Conservation (phyloP, 1,139 yeast genomes). For the Blastobotrys arbuscula region DNA sequence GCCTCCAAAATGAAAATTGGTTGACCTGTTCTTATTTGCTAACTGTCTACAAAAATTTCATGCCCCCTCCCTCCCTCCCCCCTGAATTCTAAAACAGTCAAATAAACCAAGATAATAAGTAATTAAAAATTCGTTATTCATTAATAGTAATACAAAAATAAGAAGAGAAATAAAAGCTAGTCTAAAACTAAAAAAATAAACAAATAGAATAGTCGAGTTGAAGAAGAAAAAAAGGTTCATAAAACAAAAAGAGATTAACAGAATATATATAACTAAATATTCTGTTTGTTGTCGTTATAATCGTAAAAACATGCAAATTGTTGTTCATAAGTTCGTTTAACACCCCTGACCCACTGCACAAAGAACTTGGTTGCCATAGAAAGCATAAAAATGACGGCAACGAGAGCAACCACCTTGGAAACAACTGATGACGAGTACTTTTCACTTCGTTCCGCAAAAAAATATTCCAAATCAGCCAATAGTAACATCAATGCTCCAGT, state of each 20-base stretch:
- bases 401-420: slow-evolving; percentile 1
- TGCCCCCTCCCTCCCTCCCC: no score
- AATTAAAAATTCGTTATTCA: no score
- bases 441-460: slow-evolving; percentile 7
- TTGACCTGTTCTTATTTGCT: no score
- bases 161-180: background rate
- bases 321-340: slow-evolving; percentile 5
- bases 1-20: no score
- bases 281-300: background rate
- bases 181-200: background rate
- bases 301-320: slow-evolving; percentile 4
- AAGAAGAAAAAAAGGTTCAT: background rate
- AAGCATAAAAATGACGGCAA: slow-evolving; percentile 4
- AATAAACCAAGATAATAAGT: background rate
- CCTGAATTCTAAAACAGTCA: no score
- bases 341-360: slow-evolving; percentile 5
- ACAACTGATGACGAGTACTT: background rate
- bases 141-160: background rate
- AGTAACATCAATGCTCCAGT: slow-evolving; percentile 3
- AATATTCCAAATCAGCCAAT: slow-evolving; percentile 7
- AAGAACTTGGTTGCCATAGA: slow-evolving; percentile 5
- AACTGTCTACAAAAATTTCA: no score
- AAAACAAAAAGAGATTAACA: background rate
- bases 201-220: background rate
- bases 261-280: background rate